These are phyloP conservation scores for Paraphaeosphaeria sporulosa DNA, from an alignment of 2,329 filamentous ascomycete species.

Conservation along the genomic window DNA sequence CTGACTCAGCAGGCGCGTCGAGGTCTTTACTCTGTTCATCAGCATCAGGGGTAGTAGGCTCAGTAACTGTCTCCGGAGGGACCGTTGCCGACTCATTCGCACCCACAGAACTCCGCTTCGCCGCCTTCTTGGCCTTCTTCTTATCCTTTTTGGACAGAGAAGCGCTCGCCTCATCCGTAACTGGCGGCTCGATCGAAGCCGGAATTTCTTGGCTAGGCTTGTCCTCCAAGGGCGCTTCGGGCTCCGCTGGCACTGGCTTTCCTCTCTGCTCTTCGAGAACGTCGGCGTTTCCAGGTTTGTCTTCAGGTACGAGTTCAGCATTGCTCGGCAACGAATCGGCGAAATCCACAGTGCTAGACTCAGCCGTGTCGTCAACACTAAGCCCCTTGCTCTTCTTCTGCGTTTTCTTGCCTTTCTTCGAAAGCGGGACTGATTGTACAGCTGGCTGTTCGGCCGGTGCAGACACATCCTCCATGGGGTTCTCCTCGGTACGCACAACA, in stretches of 20 bases:
- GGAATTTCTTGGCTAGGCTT: neutral
- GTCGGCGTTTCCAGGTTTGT: neutral
- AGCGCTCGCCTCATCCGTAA: neutral
- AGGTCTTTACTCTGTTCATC: neutral
- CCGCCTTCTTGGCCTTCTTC: slow-evolving; percentile 28
- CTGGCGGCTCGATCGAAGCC: neutral
- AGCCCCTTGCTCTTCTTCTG: slow-evolving; percentile 28
- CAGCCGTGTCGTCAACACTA: slow-evolving; percentile 17
- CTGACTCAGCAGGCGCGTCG: neutral
- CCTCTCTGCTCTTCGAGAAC: neutral
- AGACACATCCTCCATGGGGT: neutral
- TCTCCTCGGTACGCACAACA: neutral
- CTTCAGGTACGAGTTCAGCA: neutral
- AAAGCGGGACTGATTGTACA: slow-evolving; percentile 17
- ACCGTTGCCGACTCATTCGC: neutral
- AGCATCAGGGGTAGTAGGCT: neutral
- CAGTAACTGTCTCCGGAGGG: neutral
- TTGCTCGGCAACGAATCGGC: neutral
- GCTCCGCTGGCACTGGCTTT: neutral
- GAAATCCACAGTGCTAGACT: neutral
- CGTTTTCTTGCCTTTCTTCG: slow-evolving; percentile 39
- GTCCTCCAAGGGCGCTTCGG: neutral
- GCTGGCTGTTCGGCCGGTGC: neutral
- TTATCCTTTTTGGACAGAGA: slow-evolving; percentile 33
- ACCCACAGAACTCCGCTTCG: slow-evolving; percentile 22